Evolutionary conservation across 306 rosid genomes (phyloP).

Genomic region (Calophaca sinica): DNA sequence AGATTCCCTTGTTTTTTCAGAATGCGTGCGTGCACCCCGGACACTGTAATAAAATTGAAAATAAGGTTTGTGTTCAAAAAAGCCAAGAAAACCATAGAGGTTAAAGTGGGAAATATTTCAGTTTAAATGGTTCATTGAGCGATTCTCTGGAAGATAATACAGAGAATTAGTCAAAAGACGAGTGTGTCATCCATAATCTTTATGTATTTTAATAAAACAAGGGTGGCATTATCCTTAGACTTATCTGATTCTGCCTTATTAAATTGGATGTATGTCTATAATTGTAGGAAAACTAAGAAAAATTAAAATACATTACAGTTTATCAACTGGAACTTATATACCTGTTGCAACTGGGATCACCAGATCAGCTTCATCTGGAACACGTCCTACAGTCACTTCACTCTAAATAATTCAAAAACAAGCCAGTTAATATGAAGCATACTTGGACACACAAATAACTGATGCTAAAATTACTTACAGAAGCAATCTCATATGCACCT

Average conservation of each 20-base stretch:
- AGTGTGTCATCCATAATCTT: constrained; percentile 18
- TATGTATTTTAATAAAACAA: neutral
- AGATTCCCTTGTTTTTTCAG: constrained; percentile 70
- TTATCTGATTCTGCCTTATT: too few relatives aligned
- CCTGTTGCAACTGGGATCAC: constrained; percentile 96
- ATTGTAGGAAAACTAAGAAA: too few relatives aligned
- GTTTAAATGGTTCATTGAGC: too few relatives aligned
- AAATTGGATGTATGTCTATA: too few relatives aligned
- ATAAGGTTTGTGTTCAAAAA: constrained; percentile 1
- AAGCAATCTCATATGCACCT: constrained; percentile 76
- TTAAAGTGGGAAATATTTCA: too few relatives aligned
- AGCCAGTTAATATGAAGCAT: constrained; percentile 41
- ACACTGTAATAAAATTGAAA: constrained; percentile 55
- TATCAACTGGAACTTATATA: constrained; percentile 36
- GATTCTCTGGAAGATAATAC: too few relatives aligned
- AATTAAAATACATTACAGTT: constrained; percentile 5
- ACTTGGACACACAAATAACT: constrained; percentile 17
- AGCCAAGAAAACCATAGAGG: too few relatives aligned
- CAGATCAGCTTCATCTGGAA: constrained; percentile 85
- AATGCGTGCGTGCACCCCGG: constrained; percentile 80
- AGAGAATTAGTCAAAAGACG: neutral
- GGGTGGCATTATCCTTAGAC: neutral
- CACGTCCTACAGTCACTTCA: constrained; percentile 83
- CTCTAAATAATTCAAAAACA: constrained; percentile 51
- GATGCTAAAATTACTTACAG: constrained; percentile 66